Conservation (phyloP, 208 protist genomes). For the Entamoeba invadens region DNA sequence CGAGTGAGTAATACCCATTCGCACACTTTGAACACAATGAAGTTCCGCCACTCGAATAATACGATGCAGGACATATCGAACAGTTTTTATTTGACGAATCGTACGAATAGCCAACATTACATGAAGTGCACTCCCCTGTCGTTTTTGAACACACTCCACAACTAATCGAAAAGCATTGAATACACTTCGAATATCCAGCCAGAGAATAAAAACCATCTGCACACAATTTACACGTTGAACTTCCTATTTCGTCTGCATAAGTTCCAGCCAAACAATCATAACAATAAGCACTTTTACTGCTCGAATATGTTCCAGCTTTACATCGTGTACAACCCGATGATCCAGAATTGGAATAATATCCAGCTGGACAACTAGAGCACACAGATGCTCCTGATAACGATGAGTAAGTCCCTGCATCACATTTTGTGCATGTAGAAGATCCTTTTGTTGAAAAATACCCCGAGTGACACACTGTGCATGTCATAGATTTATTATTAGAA, state of each 20-base stretch:
- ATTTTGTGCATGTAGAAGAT: no score
- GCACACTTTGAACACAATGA: background rate
- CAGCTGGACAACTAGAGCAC: no score
- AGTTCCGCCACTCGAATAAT: background rate
- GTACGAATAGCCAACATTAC: background rate
- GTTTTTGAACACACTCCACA: background rate
- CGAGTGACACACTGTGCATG: no score
- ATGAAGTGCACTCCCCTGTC: background rate
- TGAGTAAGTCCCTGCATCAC: no score
- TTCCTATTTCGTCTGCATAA: background rate
- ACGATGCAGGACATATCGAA: background rate
- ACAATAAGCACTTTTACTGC: no score
- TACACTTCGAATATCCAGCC: accelerated
- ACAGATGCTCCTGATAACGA: no score
- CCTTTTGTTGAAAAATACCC: no score
- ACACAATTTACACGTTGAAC: background rate
- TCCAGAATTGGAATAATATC: no score
- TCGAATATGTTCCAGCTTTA: no score
- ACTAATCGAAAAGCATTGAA: background rate
- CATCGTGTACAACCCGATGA: no score
- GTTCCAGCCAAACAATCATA: background rate
- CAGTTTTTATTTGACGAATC: background rate
- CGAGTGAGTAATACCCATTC: no score
- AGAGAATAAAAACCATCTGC: background rate
- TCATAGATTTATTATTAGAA: no score